Evolutionary conservation across 768 basidiomycete genomes (phyloP).

Genomic region (Gymnopilus junonius): DNA sequence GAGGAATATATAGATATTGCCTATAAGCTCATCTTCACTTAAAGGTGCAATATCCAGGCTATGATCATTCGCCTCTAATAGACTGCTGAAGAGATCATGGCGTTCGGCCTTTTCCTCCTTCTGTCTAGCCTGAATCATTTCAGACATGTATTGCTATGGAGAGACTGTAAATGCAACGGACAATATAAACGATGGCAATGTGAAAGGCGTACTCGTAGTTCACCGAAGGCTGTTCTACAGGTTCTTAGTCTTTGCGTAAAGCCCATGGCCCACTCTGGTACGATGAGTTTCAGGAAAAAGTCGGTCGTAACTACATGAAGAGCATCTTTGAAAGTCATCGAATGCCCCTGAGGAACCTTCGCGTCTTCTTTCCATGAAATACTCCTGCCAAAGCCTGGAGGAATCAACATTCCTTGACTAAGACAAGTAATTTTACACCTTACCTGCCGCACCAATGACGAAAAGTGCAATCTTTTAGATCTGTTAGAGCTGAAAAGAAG

Average conservation of each 20-base stretch:
- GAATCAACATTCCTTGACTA: neutral
- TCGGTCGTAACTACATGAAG: constrained; percentile 46
- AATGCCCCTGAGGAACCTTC: constrained; percentile 44
- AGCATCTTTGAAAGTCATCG: constrained; percentile 52
- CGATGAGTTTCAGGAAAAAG: constrained; percentile 38
- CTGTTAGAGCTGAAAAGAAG: constrained; percentile 10
- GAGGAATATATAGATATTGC: constrained; percentile 56
- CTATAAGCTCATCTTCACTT: constrained; percentile 50
- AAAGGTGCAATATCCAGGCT: constrained; percentile 38
- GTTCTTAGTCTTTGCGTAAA: constrained; percentile 36
- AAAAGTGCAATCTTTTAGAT: constrained; percentile 53
- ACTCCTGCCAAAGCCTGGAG: constrained; percentile 53
- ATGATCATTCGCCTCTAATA: constrained; percentile 53
- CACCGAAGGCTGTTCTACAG: constrained; percentile 42
- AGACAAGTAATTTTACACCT: neutral
- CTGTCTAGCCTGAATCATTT: constrained; percentile 55
- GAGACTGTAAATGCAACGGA: neutral
- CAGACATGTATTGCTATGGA: constrained; percentile 43
- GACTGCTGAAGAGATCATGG: constrained; percentile 55
- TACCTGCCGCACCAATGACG: constrained; percentile 59
- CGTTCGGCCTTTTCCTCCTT: constrained; percentile 40
- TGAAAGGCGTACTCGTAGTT: constrained; percentile 41
- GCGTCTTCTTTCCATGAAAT: constrained; percentile 52
- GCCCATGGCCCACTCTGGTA: constrained; percentile 45
- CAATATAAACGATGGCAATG: neutral